These are phyloP conservation scores for Chaetoscypha palmicola DNA, from an alignment of 2,329 filamentous ascomycete species.

Conservation along the genomic window DNA sequence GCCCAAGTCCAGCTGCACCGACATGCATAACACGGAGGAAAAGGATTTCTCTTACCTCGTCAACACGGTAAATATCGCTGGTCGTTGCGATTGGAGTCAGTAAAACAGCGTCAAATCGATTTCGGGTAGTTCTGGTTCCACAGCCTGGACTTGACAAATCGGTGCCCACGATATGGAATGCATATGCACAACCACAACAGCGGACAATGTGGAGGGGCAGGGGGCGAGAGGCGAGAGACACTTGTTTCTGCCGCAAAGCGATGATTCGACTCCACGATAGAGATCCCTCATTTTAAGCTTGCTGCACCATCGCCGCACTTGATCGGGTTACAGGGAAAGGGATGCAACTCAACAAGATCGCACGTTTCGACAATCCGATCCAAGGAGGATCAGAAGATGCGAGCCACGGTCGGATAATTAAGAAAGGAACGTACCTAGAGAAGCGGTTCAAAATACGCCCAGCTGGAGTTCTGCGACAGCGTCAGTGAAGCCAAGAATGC, in stretches of 20 bases:
- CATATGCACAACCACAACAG: constrained; percentile 10
- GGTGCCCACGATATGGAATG: constrained; percentile 9
- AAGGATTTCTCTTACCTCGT: constrained; percentile 23
- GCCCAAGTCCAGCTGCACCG: constrained; percentile 33
- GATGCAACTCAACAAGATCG: constrained; percentile 4
- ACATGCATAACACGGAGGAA: constrained; percentile 16
- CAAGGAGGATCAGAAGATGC: neutral
- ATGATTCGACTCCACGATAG: constrained; percentile 1
- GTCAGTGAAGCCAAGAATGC: constrained; percentile 4
- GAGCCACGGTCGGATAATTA: neutral
- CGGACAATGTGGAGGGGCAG: neutral
- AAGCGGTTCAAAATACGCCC: constrained; percentile 97
- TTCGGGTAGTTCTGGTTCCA: constrained; percentile 14
- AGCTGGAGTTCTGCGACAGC: constrained; percentile 57
- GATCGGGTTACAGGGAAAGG: constrained; percentile 9
- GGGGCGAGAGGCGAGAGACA: neutral
- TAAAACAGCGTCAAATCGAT: constrained; percentile 12
- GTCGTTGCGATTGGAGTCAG: constrained; percentile 18
- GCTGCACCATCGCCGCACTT: constrained; percentile 9
- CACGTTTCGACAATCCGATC: neutral
- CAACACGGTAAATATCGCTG: constrained; percentile 46
- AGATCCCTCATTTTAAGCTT: neutral
- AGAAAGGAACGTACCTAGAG: constrained; percentile 61
- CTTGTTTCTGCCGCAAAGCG: neutral
- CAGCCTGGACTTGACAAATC: constrained; percentile 19